phyloP scores from a whole-genome alignment of 805 yeast genomes.

The Clavispora carvajalis region DNA sequence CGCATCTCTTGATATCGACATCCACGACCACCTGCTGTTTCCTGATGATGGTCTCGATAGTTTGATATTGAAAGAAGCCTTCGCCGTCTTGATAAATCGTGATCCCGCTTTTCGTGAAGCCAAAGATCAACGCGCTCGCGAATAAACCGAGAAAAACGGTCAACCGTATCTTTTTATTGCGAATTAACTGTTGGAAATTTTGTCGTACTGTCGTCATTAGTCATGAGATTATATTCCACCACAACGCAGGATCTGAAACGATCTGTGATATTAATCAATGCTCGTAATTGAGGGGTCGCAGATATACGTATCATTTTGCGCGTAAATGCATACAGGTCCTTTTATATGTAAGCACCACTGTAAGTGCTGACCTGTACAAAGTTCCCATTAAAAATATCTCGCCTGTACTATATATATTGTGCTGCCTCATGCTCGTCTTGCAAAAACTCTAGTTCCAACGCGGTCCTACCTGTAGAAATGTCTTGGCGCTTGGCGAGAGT shows the following conservation, averaged over 20 bases:
- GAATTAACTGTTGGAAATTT: constrained; percentile 3
- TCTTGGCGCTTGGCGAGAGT: not conserved
- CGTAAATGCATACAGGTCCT: not conserved
- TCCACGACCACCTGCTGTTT: constrained; percentile 7
- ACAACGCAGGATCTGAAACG: not conserved
- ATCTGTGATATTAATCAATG: not conserved
- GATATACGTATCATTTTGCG: not conserved
- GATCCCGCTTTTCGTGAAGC: constrained; percentile 6
- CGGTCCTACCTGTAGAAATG: not conserved
- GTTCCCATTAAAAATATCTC: not conserved
- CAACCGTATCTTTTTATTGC: constrained; percentile 10
- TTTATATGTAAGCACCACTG: not conserved
- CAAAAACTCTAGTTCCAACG: not conserved
- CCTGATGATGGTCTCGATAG: not conserved
- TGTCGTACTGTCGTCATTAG: not conserved
- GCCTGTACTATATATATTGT: not conserved
- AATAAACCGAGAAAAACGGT: constrained; percentile 6
- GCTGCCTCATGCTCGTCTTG: constrained; percentile 1
- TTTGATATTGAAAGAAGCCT: not conserved
- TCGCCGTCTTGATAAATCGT: constrained; percentile 1
- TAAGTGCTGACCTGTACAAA: not conserved
- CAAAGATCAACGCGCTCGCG: constrained; percentile 5
- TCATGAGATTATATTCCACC: not conserved
- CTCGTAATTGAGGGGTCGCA: not conserved
- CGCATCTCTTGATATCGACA: constrained; percentile 9